These are phyloP conservation scores for Pythium aristosporum DNA, from an alignment of 352 stramenopile species.

Conservation along the genomic window DNA sequence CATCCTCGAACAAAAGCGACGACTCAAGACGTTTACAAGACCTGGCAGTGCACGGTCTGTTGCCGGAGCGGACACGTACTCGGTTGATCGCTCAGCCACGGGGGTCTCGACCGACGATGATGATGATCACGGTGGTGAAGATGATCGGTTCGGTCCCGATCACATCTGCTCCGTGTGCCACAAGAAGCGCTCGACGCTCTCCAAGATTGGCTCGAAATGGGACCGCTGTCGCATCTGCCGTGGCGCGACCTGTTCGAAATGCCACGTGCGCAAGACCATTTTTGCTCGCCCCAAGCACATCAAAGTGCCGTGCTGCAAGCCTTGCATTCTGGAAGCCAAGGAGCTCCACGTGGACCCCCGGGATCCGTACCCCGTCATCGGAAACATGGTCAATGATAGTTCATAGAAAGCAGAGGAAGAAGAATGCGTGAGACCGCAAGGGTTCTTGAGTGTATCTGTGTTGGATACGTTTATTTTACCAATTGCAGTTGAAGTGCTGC, in stretches of 20 bases:
- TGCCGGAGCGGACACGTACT: background rate
- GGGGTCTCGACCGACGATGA: background rate
- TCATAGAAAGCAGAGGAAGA: background rate
- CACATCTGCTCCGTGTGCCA: conserved; percentile 23
- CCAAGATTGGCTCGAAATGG: conserved; percentile 20
- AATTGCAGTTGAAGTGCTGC: too few species aligned
- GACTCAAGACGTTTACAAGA: conserved; percentile 3
- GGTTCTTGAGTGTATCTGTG: too few species aligned
- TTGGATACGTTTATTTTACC: too few species aligned
- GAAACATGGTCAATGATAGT: conserved; percentile 9
- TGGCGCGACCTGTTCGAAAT: conserved; percentile 44
- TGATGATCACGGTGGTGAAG: background rate
- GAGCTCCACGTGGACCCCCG: conserved; percentile 37
- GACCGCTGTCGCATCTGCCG: conserved; percentile 41
- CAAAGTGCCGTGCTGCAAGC: conserved; percentile 48
- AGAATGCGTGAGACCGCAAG: too few species aligned
- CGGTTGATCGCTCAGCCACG: conserved; percentile 13
- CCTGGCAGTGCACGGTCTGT: conserved; percentile 1
- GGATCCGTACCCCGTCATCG: conserved; percentile 44
- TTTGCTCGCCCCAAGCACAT: conserved; percentile 38
- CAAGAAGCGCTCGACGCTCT: conserved; percentile 24
- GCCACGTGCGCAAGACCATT: conserved; percentile 42
- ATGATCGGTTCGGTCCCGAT: background rate
- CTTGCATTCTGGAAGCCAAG: conserved; percentile 43
- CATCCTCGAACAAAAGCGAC: conserved; percentile 13